Evolutionary conservation across 2,329 filamentous ascomycete species (phyloP), one percentile per base, ranked within the genome.

Genomic region (Ceratocystis variospora): DNA sequence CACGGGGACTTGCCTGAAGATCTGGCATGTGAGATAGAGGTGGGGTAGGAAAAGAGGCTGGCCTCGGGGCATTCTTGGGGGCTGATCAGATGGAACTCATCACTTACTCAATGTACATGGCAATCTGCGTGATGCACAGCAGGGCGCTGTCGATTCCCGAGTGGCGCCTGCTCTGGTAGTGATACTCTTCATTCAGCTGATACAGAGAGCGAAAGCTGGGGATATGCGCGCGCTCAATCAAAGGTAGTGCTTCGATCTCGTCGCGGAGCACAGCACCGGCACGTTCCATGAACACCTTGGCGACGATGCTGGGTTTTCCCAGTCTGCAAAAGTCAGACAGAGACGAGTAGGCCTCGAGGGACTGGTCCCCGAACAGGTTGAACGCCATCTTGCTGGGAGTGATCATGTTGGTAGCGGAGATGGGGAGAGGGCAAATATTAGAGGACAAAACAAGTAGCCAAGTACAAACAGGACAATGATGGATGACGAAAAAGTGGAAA

Each of bases 281-380:
- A 70, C 81, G 79, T 69, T 85, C 80, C 67, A 88, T 76, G 72
- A 88, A 88, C 61, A 81, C 82, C 71, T 79, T 80, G 62, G 87
- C 79, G 31, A 87, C 78, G 61, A 80, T 72, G 70, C 80, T 79
- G 44, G 77, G 77, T 68, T 77, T 75, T 48, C 75, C 75, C 68
- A 75, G 73, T 64, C 77, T 77, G 71, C 75, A 79, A 70, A 81
- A 80, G 67, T 80, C 77, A 63, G 83, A 81, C 68, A 89, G 76
- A 70, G 87, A 83, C 70, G 77, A 77, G 72, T 87, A 83, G 71
- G 85, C 85, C 73, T 87, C 84, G 71, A 84, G 79, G 68, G 86
- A 88, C 76, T 89, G 86, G 73, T 89, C 86, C 76, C 86, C 86
- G 73, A 88, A 87, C 69, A 88, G 81, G 74, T 87, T 80, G 73